Conservation (phyloP, 2,329 filamentous ascomycete species). For the Colletotrichum kahawae region DNA sequence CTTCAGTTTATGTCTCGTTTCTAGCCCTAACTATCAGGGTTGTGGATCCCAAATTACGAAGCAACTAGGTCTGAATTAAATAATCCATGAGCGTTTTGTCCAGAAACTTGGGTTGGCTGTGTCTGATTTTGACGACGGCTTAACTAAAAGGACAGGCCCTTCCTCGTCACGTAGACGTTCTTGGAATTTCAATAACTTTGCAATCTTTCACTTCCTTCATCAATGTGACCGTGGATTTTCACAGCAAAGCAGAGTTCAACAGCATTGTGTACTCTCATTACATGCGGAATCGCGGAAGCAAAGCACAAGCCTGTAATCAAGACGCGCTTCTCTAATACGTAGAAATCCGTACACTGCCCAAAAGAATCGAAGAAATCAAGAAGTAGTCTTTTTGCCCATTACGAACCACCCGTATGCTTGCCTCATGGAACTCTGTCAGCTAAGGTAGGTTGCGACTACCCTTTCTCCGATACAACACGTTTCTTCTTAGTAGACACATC, state of each 20-base stretch:
- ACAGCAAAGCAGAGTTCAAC: background rate
- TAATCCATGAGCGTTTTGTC: background rate
- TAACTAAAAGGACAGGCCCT: background rate
- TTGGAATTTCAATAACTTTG: background rate
- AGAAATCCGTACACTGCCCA: background rate
- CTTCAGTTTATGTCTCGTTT: background rate
- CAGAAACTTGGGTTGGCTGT: background rate
- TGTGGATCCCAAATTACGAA: background rate
- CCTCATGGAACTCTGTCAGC: background rate
- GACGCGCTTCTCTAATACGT: background rate
- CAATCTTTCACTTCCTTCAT: background rate
- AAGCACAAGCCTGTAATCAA: background rate
- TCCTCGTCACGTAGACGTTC: background rate
- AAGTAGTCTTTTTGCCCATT: background rate
- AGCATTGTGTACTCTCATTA: background rate
- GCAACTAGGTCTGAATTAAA: background rate
- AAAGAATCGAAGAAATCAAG: background rate
- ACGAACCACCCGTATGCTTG: fast-evolving
- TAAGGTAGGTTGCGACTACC: fast-evolving
- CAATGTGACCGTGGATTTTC: fast-evolving
- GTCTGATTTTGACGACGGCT: background rate
- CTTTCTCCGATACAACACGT: background rate
- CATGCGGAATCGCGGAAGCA: background rate
- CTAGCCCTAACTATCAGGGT: background rate
- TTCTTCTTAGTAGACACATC: background rate